phyloP scores from a whole-genome alignment of 1,284 basidiomycete genomes.

The Cutaneotrichosporon mucoides region DNA sequence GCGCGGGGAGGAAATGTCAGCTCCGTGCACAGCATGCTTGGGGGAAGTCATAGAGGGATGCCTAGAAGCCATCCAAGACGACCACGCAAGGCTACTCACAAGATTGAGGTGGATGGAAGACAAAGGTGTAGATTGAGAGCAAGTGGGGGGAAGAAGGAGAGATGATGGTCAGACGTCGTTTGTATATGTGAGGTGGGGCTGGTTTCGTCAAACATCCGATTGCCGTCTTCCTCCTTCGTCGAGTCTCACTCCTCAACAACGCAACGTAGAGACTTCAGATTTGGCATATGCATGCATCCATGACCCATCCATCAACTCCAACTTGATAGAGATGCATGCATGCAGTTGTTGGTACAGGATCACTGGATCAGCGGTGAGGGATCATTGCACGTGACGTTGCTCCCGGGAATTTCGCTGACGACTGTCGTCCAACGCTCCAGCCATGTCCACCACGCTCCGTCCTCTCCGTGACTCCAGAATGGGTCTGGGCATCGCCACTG shows the following conservation, averaged over 20 bases:
- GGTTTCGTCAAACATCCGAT: background rate
- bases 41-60: background rate
- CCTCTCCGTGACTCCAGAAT: background rate
- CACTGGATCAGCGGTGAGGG: conserved; percentile 1
- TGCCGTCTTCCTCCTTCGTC: background rate
- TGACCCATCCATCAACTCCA: background rate
- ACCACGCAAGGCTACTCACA: background rate
- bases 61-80: background rate
- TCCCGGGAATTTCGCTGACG: background rate
- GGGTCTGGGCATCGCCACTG: background rate
- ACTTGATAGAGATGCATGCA: conserved; percentile 8
- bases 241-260: background rate
- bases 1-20: conserved; percentile 8
- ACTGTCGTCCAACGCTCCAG: background rate
- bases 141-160: conserved; percentile 12
- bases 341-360: background rate
- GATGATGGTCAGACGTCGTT: background rate
- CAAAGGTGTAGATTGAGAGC: background rate
- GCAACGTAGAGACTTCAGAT: background rate
- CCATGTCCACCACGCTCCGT: background rate
- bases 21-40: background rate
- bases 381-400: conserved; percentile 1
- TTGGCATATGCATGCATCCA: background rate
- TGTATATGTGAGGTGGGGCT: conserved; percentile 1
- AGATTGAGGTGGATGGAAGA: background rate